Evolutionary conservation across 2,329 filamentous ascomycete genomes (phyloP), one percentile per base, ranked within the genome.

Genomic region (Dryadomyces quercivorus): DNA sequence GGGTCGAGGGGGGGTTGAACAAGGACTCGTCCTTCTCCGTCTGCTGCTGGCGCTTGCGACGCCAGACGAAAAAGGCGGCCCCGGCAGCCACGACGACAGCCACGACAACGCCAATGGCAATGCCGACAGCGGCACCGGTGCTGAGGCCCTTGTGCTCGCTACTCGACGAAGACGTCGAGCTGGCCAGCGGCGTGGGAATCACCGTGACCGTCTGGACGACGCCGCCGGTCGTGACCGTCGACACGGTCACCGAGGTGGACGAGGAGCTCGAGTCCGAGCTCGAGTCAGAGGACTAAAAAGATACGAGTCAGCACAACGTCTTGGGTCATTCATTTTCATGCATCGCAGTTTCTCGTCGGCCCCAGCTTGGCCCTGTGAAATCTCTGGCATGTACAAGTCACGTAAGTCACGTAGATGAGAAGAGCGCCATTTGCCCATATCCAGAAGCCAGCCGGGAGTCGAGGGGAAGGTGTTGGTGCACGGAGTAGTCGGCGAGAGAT

Each of bases 181-280:
- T 50, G 13, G 13, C 20, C 13, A 16, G n/a, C 2, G 10, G 13
- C 13, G 18, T 43, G 5, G 73, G 73, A 0, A 78, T 76, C 7
- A 78, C 70, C 1, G 76, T 81, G 3, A 84, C 73, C 1, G 78
- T 83, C 55, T 71, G 72, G 21, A 81, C 67, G 5, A 67, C 72
- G 18, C 79, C 78, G 10, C 71, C 74, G 7, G 72, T 70, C 0
- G 78, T 83, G 10, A 83, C 72, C 0, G 80, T 84, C 61, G 75
- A 68, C 2, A 79, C 61, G 8, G 47, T 51, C 42, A 45, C n/a
- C 13, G 46, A 26, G 48, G 18, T 51, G 21, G 50, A n/a, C 6
- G 50, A 26, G 16, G 49, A n/a, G 6, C 3, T 10, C 2, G 49
- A 18, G 16, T 44, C 18, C 7, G 16, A 20, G 6, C 3, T 10